phyloP scores from a whole-genome alignment of 2,329 filamentous ascomycete species.

The Zalaria sp. region DNA sequence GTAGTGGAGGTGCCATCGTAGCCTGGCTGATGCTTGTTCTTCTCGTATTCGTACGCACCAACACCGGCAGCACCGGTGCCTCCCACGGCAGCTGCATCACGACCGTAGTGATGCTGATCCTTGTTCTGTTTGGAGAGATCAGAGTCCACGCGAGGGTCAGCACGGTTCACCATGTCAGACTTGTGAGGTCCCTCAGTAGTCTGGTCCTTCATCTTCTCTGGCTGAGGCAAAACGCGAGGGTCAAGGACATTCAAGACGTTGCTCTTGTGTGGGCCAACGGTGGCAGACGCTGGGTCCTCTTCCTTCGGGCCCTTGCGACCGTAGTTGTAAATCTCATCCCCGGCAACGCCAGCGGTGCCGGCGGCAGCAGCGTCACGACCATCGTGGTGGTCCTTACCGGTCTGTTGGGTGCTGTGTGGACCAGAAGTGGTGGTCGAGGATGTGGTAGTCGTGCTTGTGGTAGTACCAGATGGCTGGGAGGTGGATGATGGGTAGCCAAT shows the following conservation, averaged over 20 bases:
- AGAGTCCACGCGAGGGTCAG: conserved; percentile 10
- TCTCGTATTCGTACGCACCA: conserved; percentile 1
- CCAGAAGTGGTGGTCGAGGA: not conserved
- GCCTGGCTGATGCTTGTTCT: not conserved
- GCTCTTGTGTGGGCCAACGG: conserved; percentile 13
- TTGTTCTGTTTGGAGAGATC: conserved; percentile 3
- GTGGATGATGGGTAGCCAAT: not conserved
- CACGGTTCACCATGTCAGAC: conserved; percentile 10
- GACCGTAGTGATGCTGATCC: conserved; percentile 14
- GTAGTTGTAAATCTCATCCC: not conserved
- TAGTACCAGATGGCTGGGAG: not conserved
- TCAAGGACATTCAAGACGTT: conserved; percentile 13
- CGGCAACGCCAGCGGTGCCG: not conserved
- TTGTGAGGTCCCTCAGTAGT: conserved; percentile 9
- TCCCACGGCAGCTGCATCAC: conserved; percentile 18
- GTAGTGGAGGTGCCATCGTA: conserved; percentile 6
- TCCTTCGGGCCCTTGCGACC: not conserved
- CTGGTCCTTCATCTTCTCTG: conserved; percentile 14
- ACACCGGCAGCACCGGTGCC: conserved; percentile 17
- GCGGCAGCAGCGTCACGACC: not conserved
- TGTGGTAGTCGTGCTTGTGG: not conserved
- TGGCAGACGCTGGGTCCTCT: conserved; percentile 11
- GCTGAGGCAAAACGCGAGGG: conserved; percentile 12
- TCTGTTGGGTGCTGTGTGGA: not conserved
- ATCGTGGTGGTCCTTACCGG: too few species aligned